These are phyloP conservation scores for Candida qinlingensis DNA, from an alignment of 805 yeast species.

Conservation along the genomic window DNA sequence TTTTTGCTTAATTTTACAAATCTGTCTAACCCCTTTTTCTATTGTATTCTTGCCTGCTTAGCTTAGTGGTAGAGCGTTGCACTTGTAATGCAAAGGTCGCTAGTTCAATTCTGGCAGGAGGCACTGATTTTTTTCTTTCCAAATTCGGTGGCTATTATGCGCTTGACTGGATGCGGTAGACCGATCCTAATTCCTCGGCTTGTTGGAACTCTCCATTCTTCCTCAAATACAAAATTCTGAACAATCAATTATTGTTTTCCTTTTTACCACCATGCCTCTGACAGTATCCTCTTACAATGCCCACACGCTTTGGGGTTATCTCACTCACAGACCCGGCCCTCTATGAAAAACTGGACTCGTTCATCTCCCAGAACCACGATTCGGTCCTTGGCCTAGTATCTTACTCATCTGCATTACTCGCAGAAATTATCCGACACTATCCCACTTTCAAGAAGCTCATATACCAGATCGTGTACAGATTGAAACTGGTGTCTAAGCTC, in stretches of 20 bases:
- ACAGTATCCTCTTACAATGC: no score
- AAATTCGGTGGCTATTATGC: background rate
- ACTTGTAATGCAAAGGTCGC: conserved; percentile 99
- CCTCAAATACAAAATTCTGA: no score
- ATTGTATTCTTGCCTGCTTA: conserved; percentile 60
- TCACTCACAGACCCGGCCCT: conserved; percentile 3
- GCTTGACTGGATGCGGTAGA: no score
- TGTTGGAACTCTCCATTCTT: no score
- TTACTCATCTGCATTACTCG: conserved; percentile 8
- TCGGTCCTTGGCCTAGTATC: conserved; percentile 9
- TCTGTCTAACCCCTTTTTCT: no score
- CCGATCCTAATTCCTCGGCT: no score
- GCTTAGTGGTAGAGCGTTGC: conserved; percentile 99
- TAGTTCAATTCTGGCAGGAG: conserved; percentile 88
- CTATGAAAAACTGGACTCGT: conserved; percentile 6
- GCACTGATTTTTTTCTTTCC: conserved; percentile 33
- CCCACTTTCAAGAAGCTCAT: conserved; percentile 9
- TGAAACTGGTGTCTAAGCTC: conserved; percentile 1
- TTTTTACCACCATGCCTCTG: no score
- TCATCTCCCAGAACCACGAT: conserved; percentile 8
- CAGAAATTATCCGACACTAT: conserved; percentile 10
- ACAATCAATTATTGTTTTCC: no score
- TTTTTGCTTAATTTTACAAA: no score
- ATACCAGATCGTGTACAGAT: conserved; percentile 4
- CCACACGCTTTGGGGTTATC: background rate